Conservation (phyloP, 345 rosid species). For the Eucalyptus erythrocorys region DNA sequence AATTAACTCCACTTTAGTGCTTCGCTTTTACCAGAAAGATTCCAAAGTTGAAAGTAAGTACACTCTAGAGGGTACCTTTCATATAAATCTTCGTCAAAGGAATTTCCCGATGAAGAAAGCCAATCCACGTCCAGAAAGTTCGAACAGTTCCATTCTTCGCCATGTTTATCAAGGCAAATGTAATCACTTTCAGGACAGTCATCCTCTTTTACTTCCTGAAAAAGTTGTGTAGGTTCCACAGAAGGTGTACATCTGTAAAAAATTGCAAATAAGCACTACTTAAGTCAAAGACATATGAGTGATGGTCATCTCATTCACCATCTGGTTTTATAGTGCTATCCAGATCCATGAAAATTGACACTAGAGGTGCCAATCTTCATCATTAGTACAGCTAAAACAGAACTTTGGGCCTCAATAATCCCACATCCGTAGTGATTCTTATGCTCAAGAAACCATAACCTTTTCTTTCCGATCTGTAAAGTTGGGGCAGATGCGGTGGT, state of each 20-base stretch:
- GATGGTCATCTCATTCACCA: not conserved
- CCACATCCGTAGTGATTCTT: not conserved
- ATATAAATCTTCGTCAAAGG: slow-evolving; percentile 69
- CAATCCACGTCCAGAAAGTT: slow-evolving; percentile 73
- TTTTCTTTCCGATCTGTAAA: not conserved
- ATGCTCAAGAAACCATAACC: not conserved
- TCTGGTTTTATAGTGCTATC: not conserved
- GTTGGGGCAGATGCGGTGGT: not conserved
- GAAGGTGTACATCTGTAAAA: slow-evolving; percentile 29
- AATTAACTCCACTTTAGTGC: not conserved
- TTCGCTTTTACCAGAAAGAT: not conserved
- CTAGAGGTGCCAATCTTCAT: not conserved
- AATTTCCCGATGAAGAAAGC: slow-evolving; percentile 92
- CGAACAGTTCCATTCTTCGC: slow-evolving; percentile 52
- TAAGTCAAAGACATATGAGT: not conserved
- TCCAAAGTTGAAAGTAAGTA: not conserved
- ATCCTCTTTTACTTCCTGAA: slow-evolving; percentile 33
- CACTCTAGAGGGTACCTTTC: slow-evolving; percentile 39
- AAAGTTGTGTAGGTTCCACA: not conserved
- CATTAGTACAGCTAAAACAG: not conserved
- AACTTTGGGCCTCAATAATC: not conserved
- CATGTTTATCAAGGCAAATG: slow-evolving; percentile 42
- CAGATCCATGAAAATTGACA: not conserved
- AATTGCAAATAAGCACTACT: not conserved
- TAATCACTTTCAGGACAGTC: slow-evolving; percentile 31